Evolutionary conservation across 257 asterid species (phyloP).

Genomic region (Penstemon barbatus): DNA sequence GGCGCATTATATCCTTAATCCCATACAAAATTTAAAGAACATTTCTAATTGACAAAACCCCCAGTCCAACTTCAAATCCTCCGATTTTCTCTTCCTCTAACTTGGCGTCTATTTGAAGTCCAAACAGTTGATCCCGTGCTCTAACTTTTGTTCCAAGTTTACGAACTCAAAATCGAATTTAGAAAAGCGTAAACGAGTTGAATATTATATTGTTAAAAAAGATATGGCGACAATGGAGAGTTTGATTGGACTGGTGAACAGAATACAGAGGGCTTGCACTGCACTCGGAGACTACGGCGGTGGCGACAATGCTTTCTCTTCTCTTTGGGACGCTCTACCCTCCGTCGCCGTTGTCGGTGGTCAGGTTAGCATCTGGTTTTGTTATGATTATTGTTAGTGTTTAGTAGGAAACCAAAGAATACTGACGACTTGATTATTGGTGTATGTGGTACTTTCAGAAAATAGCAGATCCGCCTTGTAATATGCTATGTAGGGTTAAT

Average conservation of each 20-base stretch:
- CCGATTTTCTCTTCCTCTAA: neutral
- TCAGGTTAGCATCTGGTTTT: conserved; percentile 45
- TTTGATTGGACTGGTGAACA: conserved; percentile 85
- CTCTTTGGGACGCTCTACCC: conserved; percentile 94
- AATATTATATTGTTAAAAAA: conserved; percentile 9
- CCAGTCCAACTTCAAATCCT: conserved; percentile 34
- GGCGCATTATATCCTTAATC: conserved; percentile 27
- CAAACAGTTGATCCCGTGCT: neutral
- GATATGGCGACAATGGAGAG: conserved; percentile 82
- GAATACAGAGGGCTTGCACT: conserved; percentile 91
- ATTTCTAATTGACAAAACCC: conserved; percentile 16
- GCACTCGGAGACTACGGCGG: conserved; percentile 90
- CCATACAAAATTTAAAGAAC: neutral
- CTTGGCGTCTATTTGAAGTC: conserved; percentile 19
- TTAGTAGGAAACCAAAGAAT: too few relatives aligned
- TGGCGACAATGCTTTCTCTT: conserved; percentile 64
- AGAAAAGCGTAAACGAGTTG: too few relatives aligned
- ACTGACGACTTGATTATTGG: conserved; percentile 1
- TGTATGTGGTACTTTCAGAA: conserved; percentile 6
- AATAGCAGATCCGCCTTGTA: conserved; percentile 18
- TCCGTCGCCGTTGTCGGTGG: conserved; percentile 97
- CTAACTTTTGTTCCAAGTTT: conserved; percentile 32
- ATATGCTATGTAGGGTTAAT: neutral
- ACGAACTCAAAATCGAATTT: too few relatives aligned
- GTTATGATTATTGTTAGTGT: neutral